These are phyloP conservation scores for Aspergillus pseudoglaucus DNA, from an alignment of 2,329 filamentous ascomycete species.

Conservation along the genomic window DNA sequence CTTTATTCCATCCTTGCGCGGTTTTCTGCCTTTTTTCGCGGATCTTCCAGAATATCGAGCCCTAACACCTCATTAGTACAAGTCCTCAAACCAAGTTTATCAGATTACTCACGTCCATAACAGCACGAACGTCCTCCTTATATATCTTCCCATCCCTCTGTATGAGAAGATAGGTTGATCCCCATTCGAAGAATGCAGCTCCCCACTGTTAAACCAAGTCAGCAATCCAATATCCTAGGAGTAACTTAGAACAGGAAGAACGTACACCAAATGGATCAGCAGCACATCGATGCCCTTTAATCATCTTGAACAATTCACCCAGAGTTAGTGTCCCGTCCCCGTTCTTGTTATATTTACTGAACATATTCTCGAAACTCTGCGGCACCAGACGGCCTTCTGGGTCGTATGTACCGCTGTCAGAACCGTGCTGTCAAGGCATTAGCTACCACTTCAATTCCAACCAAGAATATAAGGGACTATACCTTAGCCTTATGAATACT, in stretches of 20 bases:
- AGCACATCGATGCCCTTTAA: slow-evolving; percentile 37
- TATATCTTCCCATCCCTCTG: slow-evolving; percentile 22
- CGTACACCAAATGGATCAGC: slow-evolving; percentile 39
- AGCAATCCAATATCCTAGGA: too few species aligned
- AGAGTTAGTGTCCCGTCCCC: slow-evolving; percentile 35
- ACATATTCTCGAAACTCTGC: slow-evolving; percentile 45
- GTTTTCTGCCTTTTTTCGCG: neutral
- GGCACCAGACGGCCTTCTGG: slow-evolving; percentile 41
- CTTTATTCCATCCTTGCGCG: neutral
- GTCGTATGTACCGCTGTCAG: slow-evolving; percentile 39
- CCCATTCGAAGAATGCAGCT: slow-evolving; percentile 41
- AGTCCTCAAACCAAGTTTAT: too few species aligned
- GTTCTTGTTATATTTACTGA: slow-evolving; percentile 39
- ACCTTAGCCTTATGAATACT: slow-evolving; percentile 40
- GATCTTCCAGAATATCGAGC: neutral
- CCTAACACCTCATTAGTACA: neutral
- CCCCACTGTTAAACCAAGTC: slow-evolving; percentile 24
- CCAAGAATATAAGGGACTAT: too few species aligned
- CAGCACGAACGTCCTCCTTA: slow-evolving; percentile 22
- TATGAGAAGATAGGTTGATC: slow-evolving; percentile 23
- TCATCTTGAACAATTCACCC: slow-evolving; percentile 31
- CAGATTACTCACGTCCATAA: slow-evolving; percentile 31
- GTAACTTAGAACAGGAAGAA: too few species aligned
- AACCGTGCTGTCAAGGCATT: too few species aligned
- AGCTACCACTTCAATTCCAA: too few species aligned